Base-by-base conservation (phyloP, 2,329 filamentous ascomycete species). In the Tricladium varicosporioides region DNA sequence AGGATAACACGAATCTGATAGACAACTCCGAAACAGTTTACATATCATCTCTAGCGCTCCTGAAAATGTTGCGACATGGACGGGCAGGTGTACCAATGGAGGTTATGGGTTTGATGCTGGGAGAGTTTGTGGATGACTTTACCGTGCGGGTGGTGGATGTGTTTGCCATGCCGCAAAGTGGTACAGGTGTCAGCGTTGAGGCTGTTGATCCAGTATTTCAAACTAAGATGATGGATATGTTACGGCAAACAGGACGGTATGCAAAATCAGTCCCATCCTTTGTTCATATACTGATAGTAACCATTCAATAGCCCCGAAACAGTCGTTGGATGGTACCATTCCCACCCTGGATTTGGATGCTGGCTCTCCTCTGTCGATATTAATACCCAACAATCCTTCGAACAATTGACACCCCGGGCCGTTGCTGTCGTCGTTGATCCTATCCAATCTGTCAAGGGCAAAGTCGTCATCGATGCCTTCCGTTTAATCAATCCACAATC, bases 211-310 rank as follows among this genome's bases (percentile, higher is more conserved):
- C 92, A 9, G 94, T 99, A 33, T 99, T 99, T 75, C 94, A 99
- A 79, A 97, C 92, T 70, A 99, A 97, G 82, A 99, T 99, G 94
- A 99, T 99, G 94, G 94, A 99, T 73, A 97, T 99, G 94, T 80
- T 99, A 73, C 84, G 90, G 70, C 94, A 99, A 80, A 99, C 94
- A 57, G 94, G 94, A 77, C 84, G 94, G 91, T 95, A 79, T 68
- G 49, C 31, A 42, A 51, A 18, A 51, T 18, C 18, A 1, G 27
- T 1, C n/a, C 10, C 3, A 50, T 42, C 48, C 13, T 53, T 32
- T 40, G 42, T 19, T 51, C 47, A 16, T 10, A 33, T 27, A 46
- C 51, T 59, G 53, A 61, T 49, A 31, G 59, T 55, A 54, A 44
- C 50, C 56, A 57, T 48, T 46, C 8, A 14, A 53, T 66, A 96